Conservation (phyloP, 352 stramenopile species). For the Aphanomyces astaci region DNA sequence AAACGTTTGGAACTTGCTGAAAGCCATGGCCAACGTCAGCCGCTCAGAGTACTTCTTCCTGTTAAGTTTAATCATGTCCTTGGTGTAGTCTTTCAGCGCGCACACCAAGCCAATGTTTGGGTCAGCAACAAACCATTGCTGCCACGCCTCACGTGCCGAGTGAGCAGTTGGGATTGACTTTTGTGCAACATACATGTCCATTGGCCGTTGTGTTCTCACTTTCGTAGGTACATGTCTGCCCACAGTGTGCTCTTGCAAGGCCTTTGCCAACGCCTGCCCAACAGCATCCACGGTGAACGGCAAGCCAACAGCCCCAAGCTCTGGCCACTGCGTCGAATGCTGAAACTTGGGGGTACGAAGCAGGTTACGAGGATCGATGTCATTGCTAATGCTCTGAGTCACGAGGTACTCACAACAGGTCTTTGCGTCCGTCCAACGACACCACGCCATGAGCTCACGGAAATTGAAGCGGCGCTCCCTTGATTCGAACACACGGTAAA, state of each 20-base stretch:
- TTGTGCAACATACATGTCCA: neutral
- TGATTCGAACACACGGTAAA: neutral
- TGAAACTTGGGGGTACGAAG: neutral
- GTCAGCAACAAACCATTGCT: constrained; percentile 9
- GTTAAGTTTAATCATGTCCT: neutral
- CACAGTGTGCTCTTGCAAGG: neutral
- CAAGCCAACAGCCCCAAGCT: neutral
- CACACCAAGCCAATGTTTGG: neutral
- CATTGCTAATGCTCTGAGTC: neutral
- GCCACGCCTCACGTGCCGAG: neutral
- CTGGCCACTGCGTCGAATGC: neutral
- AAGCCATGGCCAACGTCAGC: constrained; percentile 2
- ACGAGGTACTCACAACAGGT: neutral
- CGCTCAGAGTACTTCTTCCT: constrained; percentile 17
- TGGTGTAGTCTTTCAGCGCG: constrained; percentile 6
- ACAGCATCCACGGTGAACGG: neutral
- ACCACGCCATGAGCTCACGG: constrained; percentile 19
- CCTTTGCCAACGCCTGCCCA: neutral
- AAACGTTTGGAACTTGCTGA: neutral
- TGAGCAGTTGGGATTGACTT: constrained; percentile 5
- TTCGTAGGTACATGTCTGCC: neutral
- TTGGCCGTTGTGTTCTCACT: neutral
- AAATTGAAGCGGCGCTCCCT: neutral
- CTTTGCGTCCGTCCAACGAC: neutral
- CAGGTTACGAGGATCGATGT: constrained; percentile 11